Percentiles rank a stretch among this genome's conserved stretches.
Conservation (phyloP, 805 yeast genomes). For the Sugiyamaella chiloensis region DNA sequence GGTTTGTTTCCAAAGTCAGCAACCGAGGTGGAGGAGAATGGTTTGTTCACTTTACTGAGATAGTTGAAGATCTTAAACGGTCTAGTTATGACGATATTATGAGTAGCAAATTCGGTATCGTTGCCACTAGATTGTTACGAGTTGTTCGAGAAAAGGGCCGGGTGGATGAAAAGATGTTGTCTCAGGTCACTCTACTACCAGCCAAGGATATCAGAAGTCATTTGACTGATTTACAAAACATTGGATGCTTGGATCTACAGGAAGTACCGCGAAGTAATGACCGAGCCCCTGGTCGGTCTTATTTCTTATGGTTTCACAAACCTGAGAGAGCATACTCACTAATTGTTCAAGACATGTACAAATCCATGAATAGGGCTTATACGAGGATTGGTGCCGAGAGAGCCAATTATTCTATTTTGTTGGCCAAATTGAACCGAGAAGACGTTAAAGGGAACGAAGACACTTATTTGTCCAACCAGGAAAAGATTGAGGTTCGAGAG, state of each 20-base stretch:
- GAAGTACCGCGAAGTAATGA: conserved; percentile 92
- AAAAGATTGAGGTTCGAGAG: conserved; percentile 63
- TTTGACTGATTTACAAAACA: conserved; percentile 59
- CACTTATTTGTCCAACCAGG: conserved; percentile 69
- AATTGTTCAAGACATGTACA: conserved; percentile 47
- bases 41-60: conserved; percentile 37
- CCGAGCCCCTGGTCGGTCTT: conserved; percentile 85
- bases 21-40: conserved; percentile 50
- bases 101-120: conserved; percentile 37
- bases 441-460: conserved; percentile 84
- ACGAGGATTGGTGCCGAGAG: conserved; percentile 40
- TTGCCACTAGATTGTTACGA: conserved; percentile 69
- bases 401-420: conserved; percentile 57
- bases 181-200: conserved; percentile 70
- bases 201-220: conserved; percentile 74
- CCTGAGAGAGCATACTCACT: conserved; percentile 49
- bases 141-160: conserved; percentile 68
- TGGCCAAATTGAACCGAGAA: conserved; percentile 81
- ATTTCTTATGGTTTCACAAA: conserved; percentile 73
- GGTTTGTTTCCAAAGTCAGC: conserved; percentile 57
- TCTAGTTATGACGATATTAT: conserved; percentile 36
- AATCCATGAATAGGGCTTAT: conserved; percentile 46
- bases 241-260: conserved; percentile 79
- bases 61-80: conserved; percentile 28
- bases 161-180: conserved; percentile 80